Base-by-base conservation (phyloP, 345 rosid genomes). In the Eucalyptus curtisii region DNA sequence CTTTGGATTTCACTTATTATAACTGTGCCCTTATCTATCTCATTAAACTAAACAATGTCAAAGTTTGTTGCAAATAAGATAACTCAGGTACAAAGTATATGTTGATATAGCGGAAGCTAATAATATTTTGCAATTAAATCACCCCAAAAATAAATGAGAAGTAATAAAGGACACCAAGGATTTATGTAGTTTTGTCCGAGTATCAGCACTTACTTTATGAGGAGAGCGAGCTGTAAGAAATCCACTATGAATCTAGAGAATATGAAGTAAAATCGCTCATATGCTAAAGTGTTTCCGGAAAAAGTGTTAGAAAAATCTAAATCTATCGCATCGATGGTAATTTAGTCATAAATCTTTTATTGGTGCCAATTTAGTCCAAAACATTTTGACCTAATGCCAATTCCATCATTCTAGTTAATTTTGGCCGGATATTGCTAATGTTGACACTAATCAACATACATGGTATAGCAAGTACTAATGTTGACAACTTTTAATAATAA, bases 381-480 rank as follows among this genome's bases (percentile, higher is more conserved):
- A 19, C 24, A 52, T 52, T 52, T 52, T 52, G 24, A 0, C 55
- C 4, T 52, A 52, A 3, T 52, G 24, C 1, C 55, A 52, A 52
- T 52, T 19, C 24, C 19, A 52, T 52, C 0, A 1, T 52, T 52
- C 2, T 52, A 52, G 1, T 1, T 52, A 52, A 52, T 52, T 52
- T 49, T 17, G 4, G 22, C 22, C 3, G 0, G 4, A 52, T 52
- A 19, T 52, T 17, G 1, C 22, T 50, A 1, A 17, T 0, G 0
- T 50, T 3, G 2, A 52, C 22, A 3, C 2, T 52, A 3, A 52
- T 52, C 3, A 52, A 3, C 10, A 17, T 52, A 17, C 0, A 1
- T 50, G 24, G 2, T 3, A 52, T 0, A 0, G 0, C 24, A 1
- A 19, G 0, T 0, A 0, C 4, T 52, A 0, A 52, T 7, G 2